These are phyloP conservation scores for Austropuccinia psidii DNA, from an alignment of 1,284 basidiomycete species.

Conservation along the genomic window DNA sequence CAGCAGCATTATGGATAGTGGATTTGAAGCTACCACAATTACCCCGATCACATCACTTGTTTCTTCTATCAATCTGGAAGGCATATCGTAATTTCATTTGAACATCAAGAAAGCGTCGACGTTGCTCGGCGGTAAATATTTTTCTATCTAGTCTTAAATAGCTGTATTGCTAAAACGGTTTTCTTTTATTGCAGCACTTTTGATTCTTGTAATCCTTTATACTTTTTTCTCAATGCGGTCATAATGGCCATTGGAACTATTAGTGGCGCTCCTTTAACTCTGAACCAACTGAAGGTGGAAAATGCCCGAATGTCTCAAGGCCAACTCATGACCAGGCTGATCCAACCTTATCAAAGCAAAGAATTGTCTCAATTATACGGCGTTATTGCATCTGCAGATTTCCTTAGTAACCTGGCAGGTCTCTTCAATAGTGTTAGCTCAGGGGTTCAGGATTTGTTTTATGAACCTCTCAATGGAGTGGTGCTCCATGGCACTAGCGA, in stretches of 20 bases:
- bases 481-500: slow-evolving; percentile 96
- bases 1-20: slow-evolving; percentile 60
- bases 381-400: slow-evolving; percentile 92
- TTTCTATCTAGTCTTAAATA: not conserved
- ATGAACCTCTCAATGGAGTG: slow-evolving; percentile 95
- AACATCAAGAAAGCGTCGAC: slow-evolving; percentile 88
- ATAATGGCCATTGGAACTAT: slow-evolving; percentile 97
- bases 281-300: slow-evolving; percentile 90
- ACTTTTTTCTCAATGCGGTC: slow-evolving; percentile 85
- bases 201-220: slow-evolving; percentile 81
- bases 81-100: slow-evolving; percentile 92
- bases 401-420: slow-evolving; percentile 75
- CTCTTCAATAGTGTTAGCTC: slow-evolving; percentile 98
- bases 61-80: slow-evolving; percentile 71
- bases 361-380: slow-evolving; percentile 89
- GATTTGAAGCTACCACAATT: slow-evolving; percentile 73
- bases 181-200: slow-evolving; percentile 51
- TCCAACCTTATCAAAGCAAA: slow-evolving; percentile 90
- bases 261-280: slow-evolving; percentile 89
- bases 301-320: slow-evolving; percentile 82
- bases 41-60: slow-evolving; percentile 64
- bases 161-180: not conserved
- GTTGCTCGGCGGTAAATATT: slow-evolving; percentile 75
- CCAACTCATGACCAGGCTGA: slow-evolving; percentile 74
- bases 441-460: slow-evolving; percentile 98